Percentiles rank a stretch among this genome's conserved stretches.
phyloP scores from a whole-genome alignment of 1,139 yeast genomes.

The Geotrichum australiense region DNA sequence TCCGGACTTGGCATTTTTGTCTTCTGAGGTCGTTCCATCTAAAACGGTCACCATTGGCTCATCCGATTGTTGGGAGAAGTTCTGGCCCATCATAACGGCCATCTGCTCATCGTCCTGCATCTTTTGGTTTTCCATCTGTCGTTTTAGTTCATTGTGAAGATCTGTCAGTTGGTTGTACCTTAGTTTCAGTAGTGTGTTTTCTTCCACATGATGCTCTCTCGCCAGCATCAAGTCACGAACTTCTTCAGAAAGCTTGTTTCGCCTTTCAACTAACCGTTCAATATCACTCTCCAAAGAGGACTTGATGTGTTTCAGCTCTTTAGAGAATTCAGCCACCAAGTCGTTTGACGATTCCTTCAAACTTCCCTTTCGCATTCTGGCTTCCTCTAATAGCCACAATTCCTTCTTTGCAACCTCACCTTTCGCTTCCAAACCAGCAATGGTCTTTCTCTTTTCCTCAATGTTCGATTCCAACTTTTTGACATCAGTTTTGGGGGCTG shows the following conservation, averaged over 20 bases:
- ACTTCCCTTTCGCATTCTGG: conserved; percentile 19
- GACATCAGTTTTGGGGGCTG: conserved; percentile 16
- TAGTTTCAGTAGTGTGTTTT: conserved; percentile 30
- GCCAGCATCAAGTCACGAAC: conserved; percentile 26
- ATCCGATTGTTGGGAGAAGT: conserved; percentile 19
- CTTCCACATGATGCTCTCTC: conserved; percentile 31
- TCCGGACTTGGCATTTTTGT: conserved; percentile 24
- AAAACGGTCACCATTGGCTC: conserved; percentile 32
- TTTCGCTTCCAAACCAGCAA: conserved; percentile 34
- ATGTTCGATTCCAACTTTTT: conserved; percentile 26
- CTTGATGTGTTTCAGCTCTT: conserved; percentile 27
- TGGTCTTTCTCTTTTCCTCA: conserved; percentile 31
- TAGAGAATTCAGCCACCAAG: conserved; percentile 26
- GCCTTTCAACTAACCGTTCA: conserved; percentile 28
- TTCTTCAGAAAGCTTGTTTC: conserved; percentile 32
- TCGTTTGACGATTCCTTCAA: conserved; percentile 21
- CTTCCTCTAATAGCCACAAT: conserved; percentile 26
- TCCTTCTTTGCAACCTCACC: conserved; percentile 31
- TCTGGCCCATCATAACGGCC: conserved; percentile 7
- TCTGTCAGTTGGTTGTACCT: conserved; percentile 35
- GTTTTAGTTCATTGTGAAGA: conserved; percentile 35
- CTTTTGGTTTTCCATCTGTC: conserved; percentile 34
- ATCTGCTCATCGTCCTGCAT: conserved; percentile 4
- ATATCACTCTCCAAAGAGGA: conserved; percentile 31
- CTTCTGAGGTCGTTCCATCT: conserved; percentile 24